Percentiles rank a stretch among this genome's conserved stretches.
Conservation (phyloP, 257 asterid genomes). For the Salvia hispanica region DNA sequence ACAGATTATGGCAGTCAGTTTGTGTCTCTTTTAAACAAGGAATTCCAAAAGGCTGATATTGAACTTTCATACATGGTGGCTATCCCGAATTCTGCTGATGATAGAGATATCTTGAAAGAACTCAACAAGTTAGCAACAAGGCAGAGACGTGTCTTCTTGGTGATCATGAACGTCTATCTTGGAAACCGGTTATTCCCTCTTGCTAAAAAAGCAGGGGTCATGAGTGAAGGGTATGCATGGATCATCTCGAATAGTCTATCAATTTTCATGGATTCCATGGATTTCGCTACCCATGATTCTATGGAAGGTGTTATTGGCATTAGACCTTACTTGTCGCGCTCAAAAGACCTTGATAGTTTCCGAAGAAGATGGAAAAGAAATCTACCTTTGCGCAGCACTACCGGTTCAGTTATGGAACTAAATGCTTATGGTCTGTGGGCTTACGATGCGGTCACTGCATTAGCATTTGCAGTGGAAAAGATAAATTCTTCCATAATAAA, state of each 20-base stretch:
- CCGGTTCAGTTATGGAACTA: slow-evolving; percentile 34
- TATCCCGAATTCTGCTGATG: slow-evolving; percentile 37
- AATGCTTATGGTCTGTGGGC: slow-evolving; percentile 64
- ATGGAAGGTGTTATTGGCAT: slow-evolving; percentile 74
- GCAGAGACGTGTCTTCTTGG: slow-evolving; percentile 54
- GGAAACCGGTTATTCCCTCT: slow-evolving; percentile 40
- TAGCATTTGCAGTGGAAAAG: slow-evolving; percentile 58
- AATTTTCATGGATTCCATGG: slow-evolving; percentile 45
- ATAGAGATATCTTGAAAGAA: slow-evolving; percentile 33
- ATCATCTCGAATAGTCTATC: slow-evolving; percentile 56
- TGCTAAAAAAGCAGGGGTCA: slow-evolving; percentile 47
- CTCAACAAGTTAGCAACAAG: slow-evolving; percentile 27
- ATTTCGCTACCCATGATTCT: slow-evolving; percentile 40
- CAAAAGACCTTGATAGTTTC: slow-evolving; percentile 45
- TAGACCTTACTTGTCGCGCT: slow-evolving; percentile 45
- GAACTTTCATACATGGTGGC: slow-evolving; percentile 33
- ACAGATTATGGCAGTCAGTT: slow-evolving; percentile 49
- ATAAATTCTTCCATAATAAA: slow-evolving; percentile 21
- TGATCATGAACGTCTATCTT: slow-evolving; percentile 50
- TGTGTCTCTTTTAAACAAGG: slow-evolving; percentile 42
- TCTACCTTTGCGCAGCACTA: slow-evolving; percentile 22
- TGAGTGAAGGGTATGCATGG: slow-evolving; percentile 66
- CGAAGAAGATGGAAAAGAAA: slow-evolving; percentile 49
- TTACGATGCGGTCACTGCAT: slow-evolving; percentile 56
- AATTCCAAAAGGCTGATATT: slow-evolving; percentile 42